These are phyloP conservation scores for Gyromitra esculenta DNA, from an alignment of 2,329 filamentous ascomycete genomes.

Conservation along the genomic window DNA sequence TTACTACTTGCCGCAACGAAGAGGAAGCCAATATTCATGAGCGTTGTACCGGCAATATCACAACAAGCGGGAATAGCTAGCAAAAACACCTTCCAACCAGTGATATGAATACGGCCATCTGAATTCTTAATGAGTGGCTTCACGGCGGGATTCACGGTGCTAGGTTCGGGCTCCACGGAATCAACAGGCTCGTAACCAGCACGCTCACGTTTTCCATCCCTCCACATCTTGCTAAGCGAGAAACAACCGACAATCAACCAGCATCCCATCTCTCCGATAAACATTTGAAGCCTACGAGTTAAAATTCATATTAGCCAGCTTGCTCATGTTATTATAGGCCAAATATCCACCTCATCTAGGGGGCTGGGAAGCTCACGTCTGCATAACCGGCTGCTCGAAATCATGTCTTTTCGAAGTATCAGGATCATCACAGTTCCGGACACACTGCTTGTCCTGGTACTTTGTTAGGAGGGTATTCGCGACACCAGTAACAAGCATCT, in stretches of 20 bases:
- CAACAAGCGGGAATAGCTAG: slow-evolving; percentile 83
- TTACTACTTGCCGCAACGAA: slow-evolving; percentile 86
- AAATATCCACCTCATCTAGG: neutral
- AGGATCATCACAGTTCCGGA: slow-evolving; percentile 81
- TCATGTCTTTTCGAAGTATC: slow-evolving; percentile 72
- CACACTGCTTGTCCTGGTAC: slow-evolving; percentile 99
- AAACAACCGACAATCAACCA: slow-evolving; percentile 86
- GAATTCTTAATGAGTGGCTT: slow-evolving; percentile 67
- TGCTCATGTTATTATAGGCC: neutral
- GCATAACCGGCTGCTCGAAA: slow-evolving; percentile 95
- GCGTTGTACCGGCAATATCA: slow-evolving; percentile 92
- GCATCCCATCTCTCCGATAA: slow-evolving; percentile 93
- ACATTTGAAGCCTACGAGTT: slow-evolving; percentile 79
- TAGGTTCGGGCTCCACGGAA: slow-evolving; percentile 62
- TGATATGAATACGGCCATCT: slow-evolving; percentile 70
- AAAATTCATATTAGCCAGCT: slow-evolving; percentile 8
- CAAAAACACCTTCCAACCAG: slow-evolving; percentile 76
- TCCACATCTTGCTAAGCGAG: slow-evolving; percentile 67
- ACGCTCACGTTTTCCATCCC: slow-evolving; percentile 64
- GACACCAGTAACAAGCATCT: slow-evolving; percentile 63
- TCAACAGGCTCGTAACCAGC: slow-evolving; percentile 74
- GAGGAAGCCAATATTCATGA: slow-evolving; percentile 95
- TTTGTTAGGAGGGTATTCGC: slow-evolving; percentile 98
- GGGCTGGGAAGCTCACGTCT: slow-evolving; percentile 69
- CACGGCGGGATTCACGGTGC: slow-evolving; percentile 62